Percentiles rank a stretch among this genome's conserved stretches.
Evolutionary conservation across 2,329 filamentous ascomycete species (phyloP).

Genomic region (Fusarium ramigenum): DNA sequence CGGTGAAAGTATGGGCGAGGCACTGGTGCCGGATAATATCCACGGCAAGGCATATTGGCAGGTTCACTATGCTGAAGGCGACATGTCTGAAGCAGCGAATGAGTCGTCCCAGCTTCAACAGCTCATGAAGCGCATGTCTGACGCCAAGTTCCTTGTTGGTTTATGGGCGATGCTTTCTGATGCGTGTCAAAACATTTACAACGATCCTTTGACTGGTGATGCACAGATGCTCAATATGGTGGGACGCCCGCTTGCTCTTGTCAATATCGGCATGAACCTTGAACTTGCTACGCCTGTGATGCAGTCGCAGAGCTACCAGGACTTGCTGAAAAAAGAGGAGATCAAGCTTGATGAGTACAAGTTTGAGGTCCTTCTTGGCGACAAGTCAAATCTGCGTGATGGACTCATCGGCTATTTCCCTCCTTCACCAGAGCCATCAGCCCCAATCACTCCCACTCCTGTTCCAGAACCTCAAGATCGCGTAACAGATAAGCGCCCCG

Average conservation of each 20-base stretch:
- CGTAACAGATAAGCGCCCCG: not conserved
- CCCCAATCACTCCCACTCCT: not conserved
- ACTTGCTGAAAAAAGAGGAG: not conserved
- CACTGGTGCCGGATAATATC: not conserved
- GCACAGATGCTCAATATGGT: not conserved
- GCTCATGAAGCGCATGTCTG: not conserved
- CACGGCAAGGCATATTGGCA: not conserved
- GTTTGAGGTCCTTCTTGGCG: not conserved
- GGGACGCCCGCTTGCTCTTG: not conserved
- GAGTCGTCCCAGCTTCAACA: not conserved
- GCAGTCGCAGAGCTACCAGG: not conserved
- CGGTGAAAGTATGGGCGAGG: not conserved
- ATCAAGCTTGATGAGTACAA: not conserved
- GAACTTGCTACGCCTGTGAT: not conserved
- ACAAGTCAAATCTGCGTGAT: not conserved
- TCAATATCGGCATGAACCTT: not conserved
- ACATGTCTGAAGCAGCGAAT: not conserved
- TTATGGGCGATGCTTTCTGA: not conserved
- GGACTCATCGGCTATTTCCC: not conserved
- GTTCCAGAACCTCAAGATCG: not conserved
- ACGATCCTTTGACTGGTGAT: not conserved
- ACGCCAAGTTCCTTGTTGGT: not conserved
- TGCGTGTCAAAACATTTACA: not conserved
- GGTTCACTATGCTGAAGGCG: not conserved
- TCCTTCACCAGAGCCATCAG: not conserved